A percentile compares a stretch with the other conserved stretches of the same genome.
These are phyloP conservation scores for Cladorrhinum samala DNA, from an alignment of 495 filamentous ascomycete genomes.

Conservation along the genomic window DNA sequence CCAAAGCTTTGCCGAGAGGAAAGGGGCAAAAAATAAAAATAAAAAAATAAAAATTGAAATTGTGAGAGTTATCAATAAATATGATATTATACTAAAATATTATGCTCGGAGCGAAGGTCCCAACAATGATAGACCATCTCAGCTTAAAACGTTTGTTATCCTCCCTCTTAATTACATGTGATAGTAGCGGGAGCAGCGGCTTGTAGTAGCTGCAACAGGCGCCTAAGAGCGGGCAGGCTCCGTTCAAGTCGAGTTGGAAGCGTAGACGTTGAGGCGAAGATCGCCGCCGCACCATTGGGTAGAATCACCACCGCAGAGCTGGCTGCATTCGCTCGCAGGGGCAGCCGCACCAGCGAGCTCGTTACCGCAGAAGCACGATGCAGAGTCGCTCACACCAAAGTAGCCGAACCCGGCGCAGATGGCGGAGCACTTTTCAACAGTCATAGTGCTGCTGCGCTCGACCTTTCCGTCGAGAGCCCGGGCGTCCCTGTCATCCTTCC, in stretches of 20 bases:
- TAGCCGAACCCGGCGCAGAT: constrained; percentile 27
- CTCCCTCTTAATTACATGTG: no score
- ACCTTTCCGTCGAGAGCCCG: constrained; percentile 16
- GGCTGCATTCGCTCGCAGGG: constrained; percentile 27
- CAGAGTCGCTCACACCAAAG: constrained; percentile 29
- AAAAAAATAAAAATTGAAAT: no score
- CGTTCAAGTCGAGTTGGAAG: background rate
- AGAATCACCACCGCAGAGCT: constrained; percentile 24
- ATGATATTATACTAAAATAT: no score
- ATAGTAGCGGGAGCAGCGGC: no score
- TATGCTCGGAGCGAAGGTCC: no score
- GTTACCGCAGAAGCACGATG: constrained; percentile 37
- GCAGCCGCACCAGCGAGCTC: constrained; percentile 18
- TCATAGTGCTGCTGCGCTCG: constrained; percentile 21
- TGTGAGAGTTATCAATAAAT: no score
- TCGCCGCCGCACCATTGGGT: constrained; percentile 7
- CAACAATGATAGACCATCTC: no score
- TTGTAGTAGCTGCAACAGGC: background rate
- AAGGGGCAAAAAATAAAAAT: no score
- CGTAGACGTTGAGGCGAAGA: constrained; percentile 27
- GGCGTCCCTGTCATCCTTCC: constrained; percentile 24
- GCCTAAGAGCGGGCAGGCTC: background rate
- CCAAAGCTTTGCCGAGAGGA: no score
- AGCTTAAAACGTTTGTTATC: no score
- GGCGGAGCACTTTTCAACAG: constrained; percentile 25